Percentiles rank a stretch among this genome's conserved stretches.
phyloP scores from a whole-genome alignment of 23 red algal species.

The Gracilaria gracilis region DNA sequence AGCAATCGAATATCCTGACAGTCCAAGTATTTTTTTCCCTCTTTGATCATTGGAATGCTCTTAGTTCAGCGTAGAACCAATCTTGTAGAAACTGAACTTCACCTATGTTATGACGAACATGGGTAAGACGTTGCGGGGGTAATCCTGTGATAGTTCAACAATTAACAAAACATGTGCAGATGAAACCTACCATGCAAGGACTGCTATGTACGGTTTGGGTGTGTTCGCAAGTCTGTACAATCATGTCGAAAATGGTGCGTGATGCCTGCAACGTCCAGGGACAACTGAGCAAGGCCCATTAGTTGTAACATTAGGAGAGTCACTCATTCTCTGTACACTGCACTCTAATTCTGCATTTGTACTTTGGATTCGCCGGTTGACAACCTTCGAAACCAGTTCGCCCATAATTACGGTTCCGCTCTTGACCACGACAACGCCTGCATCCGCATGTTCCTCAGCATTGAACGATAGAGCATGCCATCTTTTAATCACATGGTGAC shows the following conservation, averaged over 20 bases:
- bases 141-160: slow-evolving; percentile 1
- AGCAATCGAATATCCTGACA: background rate
- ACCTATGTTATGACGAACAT: background rate
- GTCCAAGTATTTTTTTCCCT: background rate
- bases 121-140: no score
- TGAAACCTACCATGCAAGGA: background rate
- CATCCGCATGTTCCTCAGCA: no score
- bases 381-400: no score
- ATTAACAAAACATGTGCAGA: background rate
- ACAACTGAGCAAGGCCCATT: no score
- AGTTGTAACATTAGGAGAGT: no score
- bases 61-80: background rate
- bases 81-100: background rate
- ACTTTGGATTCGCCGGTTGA: no score
- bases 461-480: no score
- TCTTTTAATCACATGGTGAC: no score
- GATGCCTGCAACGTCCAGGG: no score
- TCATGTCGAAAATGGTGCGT: background rate
- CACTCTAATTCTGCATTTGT: no score
- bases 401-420: background rate
- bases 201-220: background rate
- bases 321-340: no score
- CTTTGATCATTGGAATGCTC: background rate
- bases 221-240: background rate
- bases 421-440: no score